Evolutionary conservation across 2,329 filamentous ascomycete species (phyloP), one percentile per base, ranked within the genome.

Genomic region (Waltergamsia citrina): DNA sequence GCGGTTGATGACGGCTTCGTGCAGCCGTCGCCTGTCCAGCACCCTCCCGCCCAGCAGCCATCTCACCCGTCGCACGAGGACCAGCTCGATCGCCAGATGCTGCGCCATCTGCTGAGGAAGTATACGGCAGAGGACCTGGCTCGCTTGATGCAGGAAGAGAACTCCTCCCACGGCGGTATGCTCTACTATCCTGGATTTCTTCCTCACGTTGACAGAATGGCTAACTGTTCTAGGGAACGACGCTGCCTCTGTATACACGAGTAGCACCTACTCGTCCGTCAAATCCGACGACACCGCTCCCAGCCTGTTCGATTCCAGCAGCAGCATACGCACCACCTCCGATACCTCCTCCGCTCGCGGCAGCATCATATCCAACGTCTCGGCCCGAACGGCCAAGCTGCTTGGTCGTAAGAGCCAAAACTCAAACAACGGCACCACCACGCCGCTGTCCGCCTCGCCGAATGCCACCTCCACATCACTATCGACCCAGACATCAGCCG

Each of bases 311-410:
- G 58, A 61, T 33, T 44, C 45, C 7, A 48, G 46, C 9, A 33
- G 37, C 29, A 59, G 57, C 38, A 52, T 59, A 32, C 49, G 53
- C 22, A 53, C 59, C 18, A 53, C 54, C 19, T 62, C 59, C 34
- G 60, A 63, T 41, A 52, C 58, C 25, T 57, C 56, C 10, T 60
- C 56, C 16, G 52, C 54, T 14, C 53, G 56, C 12, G 53, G 56
- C 28, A 61, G 57, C 39, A 57, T 63, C 38, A 52, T 60, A 21
- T 61, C 59, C 25, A 60, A 57, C 38, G 51, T 61, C n/a, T 59
- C 56, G 10, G 49, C 52, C 12, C 49, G 54, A 33, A 55, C 54
- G 9, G 53, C 56, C 22, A 59, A 57, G 40, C 38, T 57, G 7
- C 44, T 58, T 24, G 45, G 51, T 16, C 47, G 57, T 31, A 53